Evolutionary conservation across 169 alveolate species (phyloP), one percentile per base, ranked within the genome.

Genomic region (Plasmodium blacklocki): DNA sequence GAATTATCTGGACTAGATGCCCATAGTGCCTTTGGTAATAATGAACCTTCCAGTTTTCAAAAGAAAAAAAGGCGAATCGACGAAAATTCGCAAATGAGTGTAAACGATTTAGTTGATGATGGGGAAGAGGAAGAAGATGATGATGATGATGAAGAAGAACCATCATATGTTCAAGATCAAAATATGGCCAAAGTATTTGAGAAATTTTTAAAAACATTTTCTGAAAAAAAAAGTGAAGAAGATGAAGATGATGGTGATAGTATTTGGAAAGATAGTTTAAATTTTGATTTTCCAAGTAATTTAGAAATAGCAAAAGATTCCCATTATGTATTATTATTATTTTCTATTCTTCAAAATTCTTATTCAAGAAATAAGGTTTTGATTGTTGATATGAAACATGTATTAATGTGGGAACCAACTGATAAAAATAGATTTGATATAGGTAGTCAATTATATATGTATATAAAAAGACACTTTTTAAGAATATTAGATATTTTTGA

Each of bases 171-270:
- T 29, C 96, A 94, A 88, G 96, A 94, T 89, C 92, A 93, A 19
- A 94, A 94, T 71, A 94, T 94, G 72, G 92, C 96, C n/a, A 75
- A 93, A 23, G 94, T 94, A 45, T 94, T 94, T 67, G 96, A 94
- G 43, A 76, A 83, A 50, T 94, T 94, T 87, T 67, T 94, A 80
- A 88, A 93, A 39, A 73, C 95, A 0, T 94, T 76, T 73, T 64
- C 89, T 9, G 89, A 78, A 66, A 78, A 45, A 78, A 78, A 78
- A 52, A 19, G 50, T 19, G 45, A 62, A 19, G 93, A 88, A 21
- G 94, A 92, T 66, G 96, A 92, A n/a, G 95, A 83, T 0, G 80
- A 67, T 52, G 62, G 59, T 39, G 94, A 71, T 45, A 74, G 78
- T 66, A 89, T 80, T 47, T 62, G 88, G 80, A 72, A 59, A n/a